These are phyloP conservation scores for Wallacemonas sp. DNA, from an alignment of 208 protist species.

Conservation along the genomic window DNA sequence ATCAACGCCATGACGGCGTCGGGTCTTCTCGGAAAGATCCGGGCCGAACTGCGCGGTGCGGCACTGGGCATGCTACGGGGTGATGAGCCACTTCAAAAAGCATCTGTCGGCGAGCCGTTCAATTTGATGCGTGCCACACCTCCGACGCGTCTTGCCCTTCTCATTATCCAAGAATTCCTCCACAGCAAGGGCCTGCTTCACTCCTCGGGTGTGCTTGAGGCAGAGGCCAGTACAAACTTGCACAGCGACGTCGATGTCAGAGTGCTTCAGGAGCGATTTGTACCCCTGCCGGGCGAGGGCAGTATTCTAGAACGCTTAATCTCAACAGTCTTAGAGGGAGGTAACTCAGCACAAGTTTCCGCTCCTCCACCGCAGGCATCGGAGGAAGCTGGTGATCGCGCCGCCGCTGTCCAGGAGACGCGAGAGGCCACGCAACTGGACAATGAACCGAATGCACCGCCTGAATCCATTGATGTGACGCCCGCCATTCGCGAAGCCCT, in stretches of 20 bases:
- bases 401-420: constrained; percentile 26
- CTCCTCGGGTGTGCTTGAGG: constrained; percentile 69
- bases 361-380: background rate
- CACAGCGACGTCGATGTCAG: constrained; percentile 13
- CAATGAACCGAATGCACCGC: too few relatives aligned
- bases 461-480: background rate
- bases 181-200: constrained; percentile 42
- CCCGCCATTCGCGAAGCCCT: constrained; percentile 32
- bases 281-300: constrained; percentile 25
- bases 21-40: constrained; percentile 69
- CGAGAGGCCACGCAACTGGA: too few relatives aligned
- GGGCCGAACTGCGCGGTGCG: constrained; percentile 70
- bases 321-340: constrained; percentile 1
- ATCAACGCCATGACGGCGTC: constrained; percentile 54
- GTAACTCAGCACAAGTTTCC: background rate
- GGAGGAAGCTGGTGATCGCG: background rate
- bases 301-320: constrained; percentile 39
- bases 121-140: constrained; percentile 21
- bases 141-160: constrained; percentile 41
- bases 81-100: constrained; percentile 48
- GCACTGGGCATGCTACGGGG: constrained; percentile 68
- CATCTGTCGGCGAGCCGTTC: constrained; percentile 35
- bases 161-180: constrained; percentile 80
- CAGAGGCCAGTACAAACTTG: constrained; percentile 38
- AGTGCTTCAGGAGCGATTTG: background rate